A percentile compares a stretch with the other conserved stretches of the same genome.
These are phyloP conservation scores for Pythium periplocum DNA, from an alignment of 352 stramenopile genomes.

Conservation along the genomic window DNA sequence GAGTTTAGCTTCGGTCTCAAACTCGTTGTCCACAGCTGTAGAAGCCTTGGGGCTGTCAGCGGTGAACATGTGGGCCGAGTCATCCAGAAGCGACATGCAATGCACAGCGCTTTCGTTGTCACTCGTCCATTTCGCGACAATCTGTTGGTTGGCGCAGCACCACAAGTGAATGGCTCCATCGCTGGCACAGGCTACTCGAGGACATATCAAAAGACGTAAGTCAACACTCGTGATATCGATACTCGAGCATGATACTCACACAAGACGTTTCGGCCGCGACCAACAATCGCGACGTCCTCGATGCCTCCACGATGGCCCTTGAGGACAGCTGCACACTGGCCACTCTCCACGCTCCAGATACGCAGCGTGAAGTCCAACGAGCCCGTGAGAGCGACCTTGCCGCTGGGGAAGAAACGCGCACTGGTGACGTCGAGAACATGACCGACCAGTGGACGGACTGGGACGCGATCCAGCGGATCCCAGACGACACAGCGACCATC, in stretches of 20 bases:
- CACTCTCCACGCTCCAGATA: conserved; percentile 51
- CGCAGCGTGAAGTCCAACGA: conserved; percentile 71
- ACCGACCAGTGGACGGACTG: conserved; percentile 31
- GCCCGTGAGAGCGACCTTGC: conserved; percentile 58
- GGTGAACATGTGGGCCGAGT: conserved; percentile 9
- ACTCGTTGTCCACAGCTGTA: conserved; percentile 21
- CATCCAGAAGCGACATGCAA: conserved; percentile 40
- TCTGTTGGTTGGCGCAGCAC: conserved; percentile 48
- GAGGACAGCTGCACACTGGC: conserved; percentile 49
- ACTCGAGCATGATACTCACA: conserved; percentile 31
- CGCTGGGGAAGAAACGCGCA: conserved; percentile 63
- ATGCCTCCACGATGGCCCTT: conserved; percentile 54
- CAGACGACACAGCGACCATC: conserved; percentile 53
- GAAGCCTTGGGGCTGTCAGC: not conserved
- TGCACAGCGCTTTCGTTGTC: conserved; percentile 47
- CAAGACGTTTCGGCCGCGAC: conserved; percentile 59
- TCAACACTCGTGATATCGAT: not conserved
- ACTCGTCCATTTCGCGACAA: conserved; percentile 57
- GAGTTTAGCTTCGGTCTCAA: conserved; percentile 57
- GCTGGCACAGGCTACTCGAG: conserved; percentile 39
- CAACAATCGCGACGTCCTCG: conserved; percentile 55
- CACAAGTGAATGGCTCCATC: conserved; percentile 66
- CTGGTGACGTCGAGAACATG: conserved; percentile 61
- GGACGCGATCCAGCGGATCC: conserved; percentile 23
- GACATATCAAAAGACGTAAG: not conserved